Percentiles rank a stretch among this genome's conserved stretches.
Conservation (phyloP, 2,329 filamentous ascomycete species). For the Aspergillus pseudoviridinutans region DNA sequence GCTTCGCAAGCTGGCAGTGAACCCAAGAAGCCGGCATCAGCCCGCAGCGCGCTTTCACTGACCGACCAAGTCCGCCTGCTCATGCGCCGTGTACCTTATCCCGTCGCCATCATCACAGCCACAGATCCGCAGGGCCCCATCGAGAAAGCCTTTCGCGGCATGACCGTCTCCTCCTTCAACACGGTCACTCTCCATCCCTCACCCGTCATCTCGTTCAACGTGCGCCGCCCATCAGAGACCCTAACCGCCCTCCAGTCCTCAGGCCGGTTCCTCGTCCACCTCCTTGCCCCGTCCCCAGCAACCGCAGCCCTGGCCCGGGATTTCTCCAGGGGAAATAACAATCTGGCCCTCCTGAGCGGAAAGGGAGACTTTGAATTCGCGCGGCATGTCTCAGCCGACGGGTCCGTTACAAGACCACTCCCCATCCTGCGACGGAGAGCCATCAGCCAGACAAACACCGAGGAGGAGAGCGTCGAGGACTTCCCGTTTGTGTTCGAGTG, state of each 20-base stretch:
- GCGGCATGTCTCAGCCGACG: slow-evolving; percentile 5
- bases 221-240: slow-evolving; percentile 54
- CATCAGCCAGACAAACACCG: background rate
- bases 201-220: slow-evolving; percentile 60
- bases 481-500: slow-evolving; percentile 42
- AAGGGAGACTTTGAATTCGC: slow-evolving; percentile 28
- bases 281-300: slow-evolving; percentile 38
- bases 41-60: slow-evolving; percentile 10
- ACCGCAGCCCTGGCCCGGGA: slow-evolving; percentile 37
- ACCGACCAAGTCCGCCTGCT: slow-evolving; percentile 40
- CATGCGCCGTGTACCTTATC: slow-evolving; percentile 54
- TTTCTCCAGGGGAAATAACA: slow-evolving; percentile 39
- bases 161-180: slow-evolving; percentile 60
- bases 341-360: slow-evolving; percentile 26
- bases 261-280: slow-evolving; percentile 48
- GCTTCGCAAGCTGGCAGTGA: background rate
- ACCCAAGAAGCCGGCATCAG: background rate
- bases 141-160: slow-evolving; percentile 41
- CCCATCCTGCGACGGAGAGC: slow-evolving; percentile 23
- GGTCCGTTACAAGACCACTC: slow-evolving; percentile 13
- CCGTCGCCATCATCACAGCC: slow-evolving; percentile 54
- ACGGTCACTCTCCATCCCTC: slow-evolving; percentile 54
- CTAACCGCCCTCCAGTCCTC: slow-evolving; percentile 49
- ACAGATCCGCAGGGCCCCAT: slow-evolving; percentile 31
- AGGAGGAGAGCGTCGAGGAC: slow-evolving; percentile 9